Conservation (phyloP, 2,329 filamentous ascomycete species). For the Colletotrichum caudatum region DNA sequence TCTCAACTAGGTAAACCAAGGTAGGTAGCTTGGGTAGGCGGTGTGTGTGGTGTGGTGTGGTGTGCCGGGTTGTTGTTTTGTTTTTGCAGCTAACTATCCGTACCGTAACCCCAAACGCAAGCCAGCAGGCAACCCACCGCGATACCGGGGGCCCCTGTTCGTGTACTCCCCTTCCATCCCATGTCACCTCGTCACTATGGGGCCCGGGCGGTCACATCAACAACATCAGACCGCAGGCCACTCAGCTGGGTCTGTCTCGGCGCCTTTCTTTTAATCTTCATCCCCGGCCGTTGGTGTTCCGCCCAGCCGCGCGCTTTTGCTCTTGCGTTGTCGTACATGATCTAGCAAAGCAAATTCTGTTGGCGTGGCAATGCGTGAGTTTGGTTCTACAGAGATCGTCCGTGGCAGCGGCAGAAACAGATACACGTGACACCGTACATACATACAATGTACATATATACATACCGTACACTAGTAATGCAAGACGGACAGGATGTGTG, state of each 20-base stretch:
- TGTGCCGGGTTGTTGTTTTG: slow-evolving; percentile 22
- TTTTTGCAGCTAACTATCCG: slow-evolving; percentile 9
- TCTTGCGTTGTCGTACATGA: neutral
- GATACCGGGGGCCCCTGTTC: slow-evolving; percentile 5
- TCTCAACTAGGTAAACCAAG: neutral
- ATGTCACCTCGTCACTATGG: slow-evolving; percentile 32
- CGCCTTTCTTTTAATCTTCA: neutral
- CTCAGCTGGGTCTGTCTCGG: neutral
- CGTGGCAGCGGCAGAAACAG: slow-evolving; percentile 4
- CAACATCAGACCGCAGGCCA: slow-evolving; percentile 16
- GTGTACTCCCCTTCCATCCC: slow-evolving; percentile 6
- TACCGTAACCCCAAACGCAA: slow-evolving; percentile 27
- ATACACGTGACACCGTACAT: neutral
- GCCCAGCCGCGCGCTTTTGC: slow-evolving; percentile 21
- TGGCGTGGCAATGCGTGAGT: neutral
- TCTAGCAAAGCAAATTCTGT: slow-evolving; percentile 3
- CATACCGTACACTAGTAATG: neutral
- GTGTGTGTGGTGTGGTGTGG: slow-evolving; percentile 1
- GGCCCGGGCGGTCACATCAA: slow-evolving; percentile 10
- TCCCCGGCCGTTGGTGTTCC: neutral
- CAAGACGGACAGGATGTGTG: slow-evolving; percentile 6
- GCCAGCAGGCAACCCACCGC: slow-evolving; percentile 12
- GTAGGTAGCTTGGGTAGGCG: no score
- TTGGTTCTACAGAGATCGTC: slow-evolving; percentile 21
- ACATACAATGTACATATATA: neutral